Percentiles rank a stretch among this genome's conserved stretches.
Conservation (phyloP, 768 basidiomycete genomes). For the Naematelia encephala region DNA sequence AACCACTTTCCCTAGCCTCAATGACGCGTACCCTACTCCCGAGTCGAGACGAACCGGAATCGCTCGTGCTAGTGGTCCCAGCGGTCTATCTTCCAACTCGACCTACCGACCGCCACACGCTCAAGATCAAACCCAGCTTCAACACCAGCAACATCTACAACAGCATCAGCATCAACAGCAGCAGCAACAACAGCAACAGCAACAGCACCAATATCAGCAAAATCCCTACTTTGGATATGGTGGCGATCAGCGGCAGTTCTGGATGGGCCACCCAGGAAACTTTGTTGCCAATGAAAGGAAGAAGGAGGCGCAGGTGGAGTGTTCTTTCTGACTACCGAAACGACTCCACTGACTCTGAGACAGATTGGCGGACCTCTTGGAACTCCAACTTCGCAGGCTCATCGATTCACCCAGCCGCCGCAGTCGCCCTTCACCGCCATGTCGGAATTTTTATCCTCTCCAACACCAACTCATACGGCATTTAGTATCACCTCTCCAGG, state of each 20-base stretch:
- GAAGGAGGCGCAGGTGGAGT: not conserved
- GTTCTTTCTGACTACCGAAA: not conserved
- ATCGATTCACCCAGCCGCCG: not conserved
- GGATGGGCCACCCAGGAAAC: not conserved
- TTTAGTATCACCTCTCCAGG: not conserved
- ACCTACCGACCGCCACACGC: not conserved
- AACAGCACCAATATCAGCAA: slow-evolving; percentile 2
- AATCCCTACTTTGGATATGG: not conserved
- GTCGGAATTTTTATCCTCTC: not conserved
- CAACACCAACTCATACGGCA: not conserved
- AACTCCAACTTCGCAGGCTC: not conserved
- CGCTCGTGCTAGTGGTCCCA: not conserved
- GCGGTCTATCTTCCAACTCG: not conserved
- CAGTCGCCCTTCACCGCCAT: not conserved
- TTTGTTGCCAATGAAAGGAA: slow-evolving; percentile 1
- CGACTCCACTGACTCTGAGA: not conserved
- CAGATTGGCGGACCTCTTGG: not conserved
- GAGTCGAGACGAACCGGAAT: not conserved
- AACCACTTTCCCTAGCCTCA: not conserved
- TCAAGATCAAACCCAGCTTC: slow-evolving; percentile 1
- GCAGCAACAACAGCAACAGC: slow-evolving; percentile 1
- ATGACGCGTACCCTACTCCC: not conserved
- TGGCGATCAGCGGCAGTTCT: not conserved
- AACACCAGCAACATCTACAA: not conserved
- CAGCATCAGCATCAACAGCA: slow-evolving; percentile 2